These are phyloP conservation scores for Fistulifera solaris DNA, from an alignment of 108 stramenopile species.

Conservation along the genomic window DNA sequence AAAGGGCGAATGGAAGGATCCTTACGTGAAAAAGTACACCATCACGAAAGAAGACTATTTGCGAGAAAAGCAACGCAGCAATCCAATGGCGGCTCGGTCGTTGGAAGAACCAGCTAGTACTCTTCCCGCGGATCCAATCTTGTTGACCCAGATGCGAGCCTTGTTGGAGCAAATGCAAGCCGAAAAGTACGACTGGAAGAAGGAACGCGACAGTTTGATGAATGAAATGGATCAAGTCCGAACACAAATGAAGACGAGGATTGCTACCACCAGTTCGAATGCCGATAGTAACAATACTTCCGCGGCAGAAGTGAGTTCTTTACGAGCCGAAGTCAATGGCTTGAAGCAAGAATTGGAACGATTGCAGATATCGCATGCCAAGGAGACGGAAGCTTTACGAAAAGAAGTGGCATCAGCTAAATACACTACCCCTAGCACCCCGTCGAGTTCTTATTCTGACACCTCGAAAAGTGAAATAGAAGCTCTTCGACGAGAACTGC, in stretches of 20 bases:
- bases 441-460: neutral
- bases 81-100: no score
- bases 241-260: no score
- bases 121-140: no score
- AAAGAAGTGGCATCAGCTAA: neutral
- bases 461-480: neutral
- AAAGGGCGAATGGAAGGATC: conserved; percentile 8
- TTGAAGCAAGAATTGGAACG: conserved; percentile 2
- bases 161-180: no score
- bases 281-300: no score
- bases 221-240: no score
- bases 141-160: no score
- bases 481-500: neutral
- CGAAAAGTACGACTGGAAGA: no score
- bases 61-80: neutral
- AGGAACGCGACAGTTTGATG: no score
- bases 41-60: conserved; percentile 2
- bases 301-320: neutral
- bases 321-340: neutral
- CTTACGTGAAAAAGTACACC: conserved; percentile 2
- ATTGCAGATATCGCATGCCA: neutral
- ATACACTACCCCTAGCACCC: neutral
- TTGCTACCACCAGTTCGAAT: no score
- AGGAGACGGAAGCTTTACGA: neutral
- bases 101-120: no score